phyloP scores from a whole-genome alignment of 768 basidiomycete genomes.

The Termitomyces sp. region DNA sequence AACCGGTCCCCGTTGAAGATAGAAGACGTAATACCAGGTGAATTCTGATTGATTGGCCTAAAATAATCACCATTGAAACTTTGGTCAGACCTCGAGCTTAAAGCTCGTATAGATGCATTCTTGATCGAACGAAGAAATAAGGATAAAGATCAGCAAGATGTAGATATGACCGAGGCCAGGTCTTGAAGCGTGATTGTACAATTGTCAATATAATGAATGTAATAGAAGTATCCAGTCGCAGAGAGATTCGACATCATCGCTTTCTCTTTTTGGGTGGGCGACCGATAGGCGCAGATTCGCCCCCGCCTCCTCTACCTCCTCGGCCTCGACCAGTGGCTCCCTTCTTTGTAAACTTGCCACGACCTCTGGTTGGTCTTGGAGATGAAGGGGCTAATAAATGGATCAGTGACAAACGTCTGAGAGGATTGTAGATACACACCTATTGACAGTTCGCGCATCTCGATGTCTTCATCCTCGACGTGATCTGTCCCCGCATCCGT shows the following conservation, averaged over 20 bases:
- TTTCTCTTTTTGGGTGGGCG: slow-evolving; percentile 48
- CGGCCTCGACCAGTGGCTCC: slow-evolving; percentile 15
- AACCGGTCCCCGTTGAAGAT: slow-evolving; percentile 82
- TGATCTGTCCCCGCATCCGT: slow-evolving; percentile 72
- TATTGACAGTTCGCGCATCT: slow-evolving; percentile 56
- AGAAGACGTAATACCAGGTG: slow-evolving; percentile 80
- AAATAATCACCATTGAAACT: neutral
- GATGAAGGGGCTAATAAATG: slow-evolving; percentile 30
- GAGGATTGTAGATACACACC: slow-evolving; percentile 36
- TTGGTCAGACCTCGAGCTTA: slow-evolving; percentile 60
- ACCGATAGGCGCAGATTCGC: slow-evolving; percentile 27
- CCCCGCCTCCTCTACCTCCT: slow-evolving; percentile 17
- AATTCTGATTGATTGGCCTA: neutral
- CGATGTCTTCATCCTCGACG: slow-evolving; percentile 62
- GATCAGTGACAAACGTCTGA: slow-evolving; percentile 1
- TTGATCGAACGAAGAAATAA: slow-evolving; percentile 54
- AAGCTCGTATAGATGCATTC: slow-evolving; percentile 71
- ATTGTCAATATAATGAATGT: neutral
- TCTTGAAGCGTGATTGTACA: slow-evolving; percentile 7
- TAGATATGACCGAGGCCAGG: slow-evolving; percentile 14
- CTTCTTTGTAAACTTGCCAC: slow-evolving; percentile 31
- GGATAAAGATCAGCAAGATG: slow-evolving; percentile 16
- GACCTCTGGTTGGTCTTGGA: slow-evolving; percentile 34
- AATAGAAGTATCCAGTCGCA: neutral
- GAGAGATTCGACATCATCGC: slow-evolving; percentile 26